Conservation (phyloP, 768 basidiomycete genomes). For the Lentinula aciculospora region DNA sequence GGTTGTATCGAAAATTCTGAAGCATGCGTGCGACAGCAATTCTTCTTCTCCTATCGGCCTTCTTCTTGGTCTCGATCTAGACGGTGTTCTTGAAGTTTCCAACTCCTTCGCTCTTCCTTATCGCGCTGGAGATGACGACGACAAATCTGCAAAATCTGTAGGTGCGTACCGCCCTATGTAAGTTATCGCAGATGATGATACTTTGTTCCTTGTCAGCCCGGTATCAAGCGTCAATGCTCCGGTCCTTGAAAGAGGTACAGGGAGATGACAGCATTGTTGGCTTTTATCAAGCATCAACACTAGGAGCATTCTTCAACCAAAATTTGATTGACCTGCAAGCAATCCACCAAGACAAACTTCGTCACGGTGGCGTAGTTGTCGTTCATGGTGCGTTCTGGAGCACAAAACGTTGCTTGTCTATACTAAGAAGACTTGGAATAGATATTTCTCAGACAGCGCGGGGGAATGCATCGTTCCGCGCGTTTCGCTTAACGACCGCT, state of each 20-base stretch:
- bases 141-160: conserved; percentile 70
- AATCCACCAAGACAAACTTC: conserved; percentile 77
- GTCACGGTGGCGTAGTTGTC: conserved; percentile 81
- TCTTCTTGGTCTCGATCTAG: conserved; percentile 86
- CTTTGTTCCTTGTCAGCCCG: conserved; percentile 42
- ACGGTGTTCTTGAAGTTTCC: conserved; percentile 85
- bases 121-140: conserved; percentile 70
- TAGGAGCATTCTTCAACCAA: conserved; percentile 84
- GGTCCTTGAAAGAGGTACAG: conserved; percentile 85
- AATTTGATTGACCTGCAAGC: conserved; percentile 77
- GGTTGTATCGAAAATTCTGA: conserved; percentile 92
- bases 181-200: conserved; percentile 1
- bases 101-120: conserved; percentile 85
- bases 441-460: conserved; percentile 74
- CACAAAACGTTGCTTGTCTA: not conserved
- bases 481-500: conserved; percentile 74
- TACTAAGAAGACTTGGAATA: conserved; percentile 21
- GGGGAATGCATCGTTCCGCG: conserved; percentile 85
- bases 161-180: conserved; percentile 39
- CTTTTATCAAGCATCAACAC: conserved; percentile 86
- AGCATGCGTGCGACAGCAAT: conserved; percentile 79
- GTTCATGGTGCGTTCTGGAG: conserved; percentile 61
- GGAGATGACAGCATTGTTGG: conserved; percentile 90
- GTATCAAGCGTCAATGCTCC: conserved; percentile 81
- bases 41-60: conserved; percentile 77